A percentile compares a stretch with the other conserved stretches of the same genome.
phyloP scores from a whole-genome alignment of 805 yeast genomes.

The Metschnikowia reukaufii region DNA sequence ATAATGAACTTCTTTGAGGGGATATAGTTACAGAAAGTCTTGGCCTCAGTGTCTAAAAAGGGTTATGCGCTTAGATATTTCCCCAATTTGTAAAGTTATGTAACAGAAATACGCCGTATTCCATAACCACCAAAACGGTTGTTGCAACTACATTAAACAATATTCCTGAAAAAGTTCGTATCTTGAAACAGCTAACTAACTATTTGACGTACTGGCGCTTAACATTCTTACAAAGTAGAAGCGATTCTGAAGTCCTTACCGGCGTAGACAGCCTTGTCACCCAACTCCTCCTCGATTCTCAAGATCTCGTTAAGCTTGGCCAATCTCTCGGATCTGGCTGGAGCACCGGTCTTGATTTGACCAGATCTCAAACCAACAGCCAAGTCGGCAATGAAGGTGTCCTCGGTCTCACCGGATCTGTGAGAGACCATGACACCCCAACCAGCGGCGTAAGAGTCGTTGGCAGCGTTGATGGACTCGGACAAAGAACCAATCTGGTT shows the following conservation, averaged over 20 bases:
- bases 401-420: constrained; percentile 99
- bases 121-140: too few species aligned
- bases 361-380: constrained; percentile 97
- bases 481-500: constrained; percentile 97
- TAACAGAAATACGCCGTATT: too few species aligned
- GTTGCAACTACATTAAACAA: neutral
- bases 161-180: constrained; percentile 4
- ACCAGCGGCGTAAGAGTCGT: constrained; percentile 90
- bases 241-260: constrained; percentile 82
- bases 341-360: constrained; percentile 99
- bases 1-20: too few species aligned
- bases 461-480: constrained; percentile 96
- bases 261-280: constrained; percentile 95
- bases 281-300: constrained; percentile 98
- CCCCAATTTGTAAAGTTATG: too few species aligned
- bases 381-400: constrained; percentile 96
- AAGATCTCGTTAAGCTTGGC: constrained; percentile 98
- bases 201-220: constrained; percentile 5
- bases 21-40: too few species aligned
- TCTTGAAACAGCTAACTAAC: constrained; percentile 7
- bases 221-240: constrained; percentile 36
- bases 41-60: too few species aligned
- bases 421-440: constrained; percentile 99
- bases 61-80: too few species aligned
- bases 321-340: constrained; percentile 99